phyloP scores from a whole-genome alignment of 148 eudicot genomes.

The Fagopyrum homotropicum region DNA sequence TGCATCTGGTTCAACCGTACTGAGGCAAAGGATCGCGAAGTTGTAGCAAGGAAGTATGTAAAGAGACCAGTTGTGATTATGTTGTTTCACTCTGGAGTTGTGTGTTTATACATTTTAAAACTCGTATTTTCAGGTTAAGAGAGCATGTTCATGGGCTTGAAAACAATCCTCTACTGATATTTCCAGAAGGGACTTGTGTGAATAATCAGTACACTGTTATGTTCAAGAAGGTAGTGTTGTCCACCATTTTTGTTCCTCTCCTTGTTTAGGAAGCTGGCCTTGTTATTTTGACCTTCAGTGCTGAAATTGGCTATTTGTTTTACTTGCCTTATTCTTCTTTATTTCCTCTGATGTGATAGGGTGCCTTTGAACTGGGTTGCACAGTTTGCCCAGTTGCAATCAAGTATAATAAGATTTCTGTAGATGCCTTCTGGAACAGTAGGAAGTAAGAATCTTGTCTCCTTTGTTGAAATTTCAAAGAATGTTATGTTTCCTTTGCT shows the following conservation, averaged over 20 bases:
- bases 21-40: slow-evolving; percentile 87
- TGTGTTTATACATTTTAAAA: slow-evolving; percentile 6
- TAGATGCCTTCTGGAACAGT: slow-evolving; percentile 98
- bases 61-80: slow-evolving; percentile 12
- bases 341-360: slow-evolving; percentile 34
- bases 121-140: slow-evolving; percentile 61
- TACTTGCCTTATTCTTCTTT: background rate
- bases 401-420: slow-evolving; percentile 97
- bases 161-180: slow-evolving; percentile 92
- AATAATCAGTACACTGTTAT: slow-evolving; percentile 92
- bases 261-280: background rate
- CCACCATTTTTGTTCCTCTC: background rate
- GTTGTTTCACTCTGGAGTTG: background rate
- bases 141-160: slow-evolving; percentile 89
- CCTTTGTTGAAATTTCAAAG: background rate
- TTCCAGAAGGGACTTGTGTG: slow-evolving; percentile 99
- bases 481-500: background rate
- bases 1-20: slow-evolving; percentile 98
- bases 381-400: slow-evolving; percentile 94
- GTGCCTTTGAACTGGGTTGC: slow-evolving; percentile 97
- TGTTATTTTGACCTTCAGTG: background rate
- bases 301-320: background rate
- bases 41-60: slow-evolving; percentile 82
- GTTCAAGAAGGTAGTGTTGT: slow-evolving; percentile 76
- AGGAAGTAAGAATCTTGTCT: slow-evolving; percentile 60